Evolutionary conservation across 768 basidiomycete species (phyloP), one percentile per base, ranked within the genome.

Genomic region (Saitozyma sp.): DNA sequence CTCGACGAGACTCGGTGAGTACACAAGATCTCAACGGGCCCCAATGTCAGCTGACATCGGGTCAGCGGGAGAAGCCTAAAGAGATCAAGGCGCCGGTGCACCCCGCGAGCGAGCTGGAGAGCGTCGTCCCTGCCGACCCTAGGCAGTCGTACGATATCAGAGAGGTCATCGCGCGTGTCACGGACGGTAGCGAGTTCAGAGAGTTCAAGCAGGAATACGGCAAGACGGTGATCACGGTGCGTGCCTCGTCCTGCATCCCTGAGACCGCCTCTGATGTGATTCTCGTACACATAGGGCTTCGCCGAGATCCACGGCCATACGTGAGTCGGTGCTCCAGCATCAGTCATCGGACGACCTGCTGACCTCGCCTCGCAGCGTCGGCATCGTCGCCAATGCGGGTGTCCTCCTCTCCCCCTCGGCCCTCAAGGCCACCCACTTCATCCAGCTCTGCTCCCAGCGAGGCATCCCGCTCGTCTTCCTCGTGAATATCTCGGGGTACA

Each of bases 151-250:
- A 94, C 75, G 92, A 96, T 77, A 92, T 95, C 89, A 84, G 91
- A 43, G 93, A 96, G 75, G 88, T 97, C 11, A 92, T 97, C 68
- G 88, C 92, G 37, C 87, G 93, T 37, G 82, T 94, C 46, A 92
- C 93, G 9, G 93, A 97, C 66, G 92, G 93, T 2, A 92, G 90
- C 73, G 85, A 86, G 50, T 94, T 97, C 75, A 84, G 91, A 63
- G 93, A 97, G 78, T 97, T 95, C 83, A 97, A 97, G 84, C 89
- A 89, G 75, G 94, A 95, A 75, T 97, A 94, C 73, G 93, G 92
- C 8, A 80, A 88, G 37, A 94, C 92, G 0, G 88, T 97, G 65
- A 84, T 95, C 55, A 96, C 93, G 8, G 92, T 91, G 70, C 60
- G 84, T 78, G 39, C 9, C 11, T 41, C 1, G 42, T 50, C 50